Evolutionary conservation across 2,329 filamentous ascomycete genomes (phyloP).

Genomic region (Daldinia sp.): DNA sequence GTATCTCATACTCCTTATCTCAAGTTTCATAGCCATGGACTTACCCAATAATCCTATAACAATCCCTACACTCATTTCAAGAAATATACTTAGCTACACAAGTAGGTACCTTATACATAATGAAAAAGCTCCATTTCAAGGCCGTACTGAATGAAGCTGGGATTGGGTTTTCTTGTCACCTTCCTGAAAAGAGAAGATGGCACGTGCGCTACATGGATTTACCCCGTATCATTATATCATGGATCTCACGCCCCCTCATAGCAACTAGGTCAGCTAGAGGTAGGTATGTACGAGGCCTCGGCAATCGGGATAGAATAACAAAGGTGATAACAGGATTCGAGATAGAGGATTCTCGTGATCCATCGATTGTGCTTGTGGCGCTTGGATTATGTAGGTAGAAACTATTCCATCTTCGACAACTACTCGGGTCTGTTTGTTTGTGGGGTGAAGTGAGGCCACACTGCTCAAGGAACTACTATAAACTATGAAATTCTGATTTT

Average conservation of each 20-base stretch:
- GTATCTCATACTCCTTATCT: not conserved
- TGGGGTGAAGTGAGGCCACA: not conserved
- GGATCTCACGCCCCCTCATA: not conserved
- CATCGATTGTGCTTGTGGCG: not conserved
- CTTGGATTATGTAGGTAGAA: not conserved
- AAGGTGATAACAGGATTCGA: not conserved
- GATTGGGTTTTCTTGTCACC: constrained; percentile 22
- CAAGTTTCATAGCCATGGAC: not conserved
- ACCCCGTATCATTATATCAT: constrained; percentile 4
- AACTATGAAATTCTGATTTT: no score
- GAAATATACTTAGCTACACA: no score
- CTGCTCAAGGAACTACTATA: no score
- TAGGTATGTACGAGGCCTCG: not conserved
- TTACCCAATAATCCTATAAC: not conserved
- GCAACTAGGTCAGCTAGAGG: not conserved
- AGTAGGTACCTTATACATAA: not conserved
- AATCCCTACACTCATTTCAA: not conserved
- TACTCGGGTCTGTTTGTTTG: not conserved
- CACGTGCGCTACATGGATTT: constrained; percentile 26
- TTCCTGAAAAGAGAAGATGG: constrained; percentile 31
- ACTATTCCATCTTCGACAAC: not conserved
- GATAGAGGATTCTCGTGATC: not conserved
- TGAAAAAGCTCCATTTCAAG: not conserved
- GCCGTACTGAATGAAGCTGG: not conserved
- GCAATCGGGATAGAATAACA: not conserved